Evolutionary conservation across 257 asterid species (phyloP), one percentile per base, ranked within the genome.

Genomic region (Nicotiana noctiflora): DNA sequence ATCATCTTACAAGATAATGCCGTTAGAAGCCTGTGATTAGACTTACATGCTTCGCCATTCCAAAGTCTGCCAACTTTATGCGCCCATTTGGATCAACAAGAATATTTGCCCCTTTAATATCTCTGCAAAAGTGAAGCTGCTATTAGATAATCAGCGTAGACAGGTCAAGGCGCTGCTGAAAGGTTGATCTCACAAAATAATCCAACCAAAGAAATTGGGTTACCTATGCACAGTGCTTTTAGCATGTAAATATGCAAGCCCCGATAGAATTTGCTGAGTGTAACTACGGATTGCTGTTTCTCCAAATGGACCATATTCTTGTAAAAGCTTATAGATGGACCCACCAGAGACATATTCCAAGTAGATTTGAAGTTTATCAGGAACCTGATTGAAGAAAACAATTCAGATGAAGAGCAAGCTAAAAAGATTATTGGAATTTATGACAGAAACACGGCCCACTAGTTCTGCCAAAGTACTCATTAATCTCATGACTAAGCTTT

Each of bases 21-120:
- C 23, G 15, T 74, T 23, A 49, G 25, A 32, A 70, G 23, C 62
- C 29, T 75, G 17, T 65, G 75, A 40, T 31, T 79, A 34, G 11
- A 85, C 97, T 86, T 90, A 96, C 99, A 87, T 96, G 99, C 84
- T 96, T 96, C 80, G 99, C 98, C 98, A 93, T 93, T 81, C 99
- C 99, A 82, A 95, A 95, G 88, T 95, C 99, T 31, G 97, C 98
- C 91, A 95, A 85, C 89, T 95, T 95, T 57, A 95, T 94, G 81
- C 97, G 97, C 72, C 99, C 98, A 83, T 89, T 93, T 56, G 99
- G 98, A 82, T 95, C 99, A 89, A 95, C 99, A 27, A 95, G 99
- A 82, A 95, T 93, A 82, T 95, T 95, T 82, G 98, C 99, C 76
- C 99, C 99, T 92, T 96, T 96, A 83, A 96, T 92, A 87, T 96